These are phyloP conservation scores for Circinella umbellata DNA, from an alignment of 371 early-diverging fungal genomes.

Conservation along the genomic window DNA sequence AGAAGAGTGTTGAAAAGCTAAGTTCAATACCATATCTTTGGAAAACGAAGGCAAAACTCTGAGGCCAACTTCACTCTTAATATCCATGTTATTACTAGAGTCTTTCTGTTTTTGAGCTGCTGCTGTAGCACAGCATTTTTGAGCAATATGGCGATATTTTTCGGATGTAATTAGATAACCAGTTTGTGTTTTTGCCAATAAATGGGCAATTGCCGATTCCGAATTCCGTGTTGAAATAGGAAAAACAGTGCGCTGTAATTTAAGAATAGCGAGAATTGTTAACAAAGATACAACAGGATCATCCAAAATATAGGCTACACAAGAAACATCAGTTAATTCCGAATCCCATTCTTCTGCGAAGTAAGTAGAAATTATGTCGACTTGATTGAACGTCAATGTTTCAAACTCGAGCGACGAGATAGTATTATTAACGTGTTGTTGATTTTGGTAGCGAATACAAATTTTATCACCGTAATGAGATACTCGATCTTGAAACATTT, in stretches of 20 bases:
- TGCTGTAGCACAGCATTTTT: neutral
- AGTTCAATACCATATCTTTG: neutral
- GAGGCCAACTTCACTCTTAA: too few relatives aligned
- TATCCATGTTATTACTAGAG: too few relatives aligned
- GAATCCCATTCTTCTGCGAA: constrained; percentile 27
- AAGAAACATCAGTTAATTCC: neutral
- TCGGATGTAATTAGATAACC: neutral
- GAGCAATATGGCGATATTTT: neutral
- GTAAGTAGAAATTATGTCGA: constrained; percentile 27
- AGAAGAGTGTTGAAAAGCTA: neutral
- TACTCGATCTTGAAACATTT: neutral
- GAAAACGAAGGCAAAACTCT: too few relatives aligned
- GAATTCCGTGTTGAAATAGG: constrained; percentile 35
- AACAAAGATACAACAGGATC: constrained; percentile 22
- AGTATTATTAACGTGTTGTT: too few relatives aligned
- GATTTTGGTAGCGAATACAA: neutral
- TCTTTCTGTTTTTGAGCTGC: neutral
- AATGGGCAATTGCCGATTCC: constrained; percentile 17
- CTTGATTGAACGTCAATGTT: constrained; percentile 26
- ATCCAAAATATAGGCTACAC: constrained; percentile 21
- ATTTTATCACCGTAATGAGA: neutral
- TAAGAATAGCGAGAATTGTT: constrained; percentile 26
- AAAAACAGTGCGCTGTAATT: constrained; percentile 22
- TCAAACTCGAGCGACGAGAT: neutral
- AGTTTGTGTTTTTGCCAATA: constrained; percentile 7